phyloP scores from a whole-genome alignment of 2,329 filamentous ascomycete genomes.

The Helicocarpus griseus region DNA sequence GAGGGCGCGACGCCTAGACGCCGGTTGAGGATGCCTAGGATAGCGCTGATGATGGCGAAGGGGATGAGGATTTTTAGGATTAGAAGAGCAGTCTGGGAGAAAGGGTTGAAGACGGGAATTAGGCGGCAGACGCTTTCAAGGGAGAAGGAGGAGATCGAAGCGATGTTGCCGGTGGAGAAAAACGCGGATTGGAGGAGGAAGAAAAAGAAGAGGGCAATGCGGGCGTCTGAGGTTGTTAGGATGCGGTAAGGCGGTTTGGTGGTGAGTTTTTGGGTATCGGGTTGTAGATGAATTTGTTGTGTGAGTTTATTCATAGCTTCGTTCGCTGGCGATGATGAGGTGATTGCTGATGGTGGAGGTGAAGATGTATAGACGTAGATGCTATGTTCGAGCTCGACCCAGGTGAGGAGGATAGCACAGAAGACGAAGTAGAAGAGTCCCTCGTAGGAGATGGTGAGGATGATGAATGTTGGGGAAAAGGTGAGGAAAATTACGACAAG shows the following conservation, averaged over 20 bases:
- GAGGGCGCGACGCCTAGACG: slow-evolving; percentile 74
- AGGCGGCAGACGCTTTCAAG: slow-evolving; percentile 82
- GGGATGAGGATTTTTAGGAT: slow-evolving; percentile 86
- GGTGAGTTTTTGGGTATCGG: slow-evolving; percentile 15
- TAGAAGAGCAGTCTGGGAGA: slow-evolving; percentile 78
- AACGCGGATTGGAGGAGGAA: slow-evolving; percentile 90
- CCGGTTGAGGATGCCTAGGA: slow-evolving; percentile 85
- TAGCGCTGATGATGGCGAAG: slow-evolving; percentile 84
- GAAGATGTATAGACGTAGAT: slow-evolving; percentile 46
- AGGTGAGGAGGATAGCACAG: slow-evolving; percentile 68
- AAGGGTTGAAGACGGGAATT: slow-evolving; percentile 86
- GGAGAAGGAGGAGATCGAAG: slow-evolving; percentile 86
- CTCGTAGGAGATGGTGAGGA: slow-evolving; percentile 94
- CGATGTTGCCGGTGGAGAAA: slow-evolving; percentile 94
- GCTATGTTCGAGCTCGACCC: slow-evolving; percentile 84
- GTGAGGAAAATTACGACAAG: slow-evolving; percentile 83
- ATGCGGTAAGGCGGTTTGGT: slow-evolving; percentile 46
- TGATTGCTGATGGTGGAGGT: slow-evolving; percentile 10
- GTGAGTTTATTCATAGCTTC: slow-evolving; percentile 12
- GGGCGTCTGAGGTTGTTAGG: slow-evolving; percentile 70
- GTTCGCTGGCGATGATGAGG: slow-evolving; percentile 4
- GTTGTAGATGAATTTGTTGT: slow-evolving; percentile 10
- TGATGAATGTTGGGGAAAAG: slow-evolving; percentile 87
- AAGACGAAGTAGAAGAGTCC: slow-evolving; percentile 93
- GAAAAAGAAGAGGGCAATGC: slow-evolving; percentile 89